A percentile compares a stretch with the other conserved stretches of the same genome.
These are phyloP conservation scores for Nepenthes mirabilis DNA, from an alignment of 148 eudicot genomes.

Conservation along the genomic window DNA sequence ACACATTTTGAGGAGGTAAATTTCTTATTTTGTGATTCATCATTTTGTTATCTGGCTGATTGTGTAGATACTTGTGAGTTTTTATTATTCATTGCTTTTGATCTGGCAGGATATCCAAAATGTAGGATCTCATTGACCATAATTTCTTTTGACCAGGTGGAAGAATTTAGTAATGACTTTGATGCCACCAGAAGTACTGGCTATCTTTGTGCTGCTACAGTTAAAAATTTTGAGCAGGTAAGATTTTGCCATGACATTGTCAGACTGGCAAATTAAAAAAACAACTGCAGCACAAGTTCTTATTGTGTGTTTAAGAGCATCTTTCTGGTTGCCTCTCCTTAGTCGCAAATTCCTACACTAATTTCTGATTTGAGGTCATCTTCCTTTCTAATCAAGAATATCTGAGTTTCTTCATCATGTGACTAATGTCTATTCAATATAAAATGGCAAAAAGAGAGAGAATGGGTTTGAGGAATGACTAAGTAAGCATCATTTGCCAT, in stretches of 20 bases:
- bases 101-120: not conserved
- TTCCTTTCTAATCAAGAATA: too few species aligned
- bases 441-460: not conserved
- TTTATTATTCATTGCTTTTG: not conserved
- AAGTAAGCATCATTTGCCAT: too few species aligned
- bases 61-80: not conserved
- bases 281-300: not conserved
- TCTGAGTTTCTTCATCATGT: too few species aligned
- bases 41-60: not conserved
- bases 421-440: not conserved
- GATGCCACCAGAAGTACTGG: conserved; percentile 96
- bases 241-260: not conserved
- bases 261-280: not conserved
- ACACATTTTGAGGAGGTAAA: conserved; percentile 68
- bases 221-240: conserved; percentile 78
- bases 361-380: too few species aligned
- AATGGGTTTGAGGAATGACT: too few species aligned
- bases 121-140: not conserved
- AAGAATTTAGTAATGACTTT: conserved; percentile 41
- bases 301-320: too few species aligned
- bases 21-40: not conserved
- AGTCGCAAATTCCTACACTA: too few species aligned
- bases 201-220: conserved; percentile 80
- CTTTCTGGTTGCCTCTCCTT: too few species aligned
- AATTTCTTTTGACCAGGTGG: conserved; percentile 25